These are phyloP conservation scores for Plenodomus biglobosus DNA, from an alignment of 2,329 filamentous ascomycete genomes.

Conservation along the genomic window DNA sequence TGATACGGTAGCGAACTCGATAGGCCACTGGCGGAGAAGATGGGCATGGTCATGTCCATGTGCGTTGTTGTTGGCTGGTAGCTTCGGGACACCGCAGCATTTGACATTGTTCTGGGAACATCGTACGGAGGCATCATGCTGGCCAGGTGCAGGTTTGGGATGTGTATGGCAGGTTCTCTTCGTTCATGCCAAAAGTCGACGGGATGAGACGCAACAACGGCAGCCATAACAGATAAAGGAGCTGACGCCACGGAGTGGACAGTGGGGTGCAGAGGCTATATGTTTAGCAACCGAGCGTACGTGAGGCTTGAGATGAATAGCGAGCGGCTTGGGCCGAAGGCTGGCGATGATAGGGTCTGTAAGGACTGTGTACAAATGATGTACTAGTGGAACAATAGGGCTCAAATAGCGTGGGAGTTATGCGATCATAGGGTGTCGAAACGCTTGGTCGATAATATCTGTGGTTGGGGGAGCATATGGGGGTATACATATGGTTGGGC, in stretches of 20 bases:
- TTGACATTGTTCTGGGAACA: constrained; percentile 26
- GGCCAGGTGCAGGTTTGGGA: constrained; percentile 35
- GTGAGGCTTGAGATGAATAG: constrained; percentile 22
- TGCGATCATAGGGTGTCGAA: constrained; percentile 33
- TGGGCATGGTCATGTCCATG: constrained; percentile 40
- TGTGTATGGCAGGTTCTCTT: constrained; percentile 32
- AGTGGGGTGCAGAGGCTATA: constrained; percentile 24
- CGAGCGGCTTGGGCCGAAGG: constrained; percentile 29
- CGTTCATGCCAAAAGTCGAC: constrained; percentile 40
- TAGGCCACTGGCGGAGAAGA: constrained; percentile 36
- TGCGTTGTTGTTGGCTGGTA: constrained; percentile 37
- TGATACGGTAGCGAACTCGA: constrained; percentile 41
- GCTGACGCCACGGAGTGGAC: constrained; percentile 19
- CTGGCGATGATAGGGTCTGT: constrained; percentile 24
- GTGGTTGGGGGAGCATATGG: constrained; percentile 34
- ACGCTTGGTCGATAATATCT: constrained; percentile 25
- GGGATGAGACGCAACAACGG: constrained; percentile 43
- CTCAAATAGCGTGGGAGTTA: constrained; percentile 34
- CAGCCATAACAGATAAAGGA: constrained; percentile 37
- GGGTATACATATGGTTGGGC: constrained; percentile 41
- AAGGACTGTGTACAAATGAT: constrained; percentile 20
- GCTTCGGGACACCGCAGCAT: constrained; percentile 28
- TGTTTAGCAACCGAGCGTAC: constrained; percentile 17
- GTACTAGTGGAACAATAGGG: constrained; percentile 16
- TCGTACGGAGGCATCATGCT: constrained; percentile 37